phyloP scores from a whole-genome alignment of 257 asterid genomes.

The Fraxinus americana region DNA sequence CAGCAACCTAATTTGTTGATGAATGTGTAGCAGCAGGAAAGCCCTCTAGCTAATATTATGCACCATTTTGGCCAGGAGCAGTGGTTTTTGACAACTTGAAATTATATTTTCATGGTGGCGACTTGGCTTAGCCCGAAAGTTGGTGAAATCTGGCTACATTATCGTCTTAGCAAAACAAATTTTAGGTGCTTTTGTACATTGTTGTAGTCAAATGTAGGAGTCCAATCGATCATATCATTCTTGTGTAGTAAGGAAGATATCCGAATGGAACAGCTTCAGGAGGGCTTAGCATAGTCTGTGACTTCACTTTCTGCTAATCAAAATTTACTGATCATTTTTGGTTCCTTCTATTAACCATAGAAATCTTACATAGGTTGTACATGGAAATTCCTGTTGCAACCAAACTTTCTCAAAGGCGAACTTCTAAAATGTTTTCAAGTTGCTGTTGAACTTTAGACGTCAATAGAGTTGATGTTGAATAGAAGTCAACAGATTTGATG shows the following conservation, averaged over 20 bases:
- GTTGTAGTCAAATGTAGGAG: conserved; percentile 47
- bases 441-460: no score
- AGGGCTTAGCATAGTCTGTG: no score
- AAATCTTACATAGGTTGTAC: no score
- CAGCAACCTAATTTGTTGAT: conserved; percentile 6
- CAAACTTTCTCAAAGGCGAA: no score
- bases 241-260: no score
- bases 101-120: conserved; percentile 44
- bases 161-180: conserved; percentile 35
- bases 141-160: conserved; percentile 26
- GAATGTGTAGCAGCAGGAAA: conserved; percentile 21
- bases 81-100: conserved; percentile 31
- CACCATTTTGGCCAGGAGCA: conserved; percentile 30
- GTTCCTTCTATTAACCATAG: no score
- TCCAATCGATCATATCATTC: conserved; percentile 13
- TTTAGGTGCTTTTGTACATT: conserved; percentile 53
- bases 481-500: no score
- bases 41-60: conserved; percentile 16
- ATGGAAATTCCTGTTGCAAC: background rate
- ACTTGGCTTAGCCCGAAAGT: background rate
- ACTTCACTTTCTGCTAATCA: background rate
- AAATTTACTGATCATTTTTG: no score
- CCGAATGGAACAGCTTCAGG: no score
- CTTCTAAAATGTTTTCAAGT: no score
- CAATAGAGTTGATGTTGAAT: no score